Conservation (phyloP, 805 yeast genomes). For the Saccharomycopsis capsularis region DNA sequence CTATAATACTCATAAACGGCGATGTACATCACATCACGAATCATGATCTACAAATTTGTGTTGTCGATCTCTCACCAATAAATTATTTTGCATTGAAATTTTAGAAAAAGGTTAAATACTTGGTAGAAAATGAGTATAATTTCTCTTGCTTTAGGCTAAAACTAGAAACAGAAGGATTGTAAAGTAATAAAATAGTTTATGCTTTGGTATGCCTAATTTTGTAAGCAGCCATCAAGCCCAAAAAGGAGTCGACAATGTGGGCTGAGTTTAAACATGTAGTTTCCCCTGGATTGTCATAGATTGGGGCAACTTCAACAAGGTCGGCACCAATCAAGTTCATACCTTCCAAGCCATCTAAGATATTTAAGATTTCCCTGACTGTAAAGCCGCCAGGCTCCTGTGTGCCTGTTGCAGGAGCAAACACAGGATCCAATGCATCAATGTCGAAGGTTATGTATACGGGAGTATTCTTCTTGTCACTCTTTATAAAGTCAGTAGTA, state of each 20-base stretch:
- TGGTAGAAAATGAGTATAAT: no score
- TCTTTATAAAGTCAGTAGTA: constrained; percentile 40
- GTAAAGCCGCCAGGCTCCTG: constrained; percentile 64
- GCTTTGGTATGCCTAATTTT: constrained; percentile 1
- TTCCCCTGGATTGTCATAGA: constrained; percentile 51
- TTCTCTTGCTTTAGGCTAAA: no score
- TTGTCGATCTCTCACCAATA: no score
- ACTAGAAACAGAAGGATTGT: no score
- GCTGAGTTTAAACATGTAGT: constrained; percentile 56
- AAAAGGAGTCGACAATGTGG: constrained; percentile 44
- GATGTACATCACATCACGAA: no score
- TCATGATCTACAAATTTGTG: no score
- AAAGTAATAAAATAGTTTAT: no score
- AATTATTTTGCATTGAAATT: no score
- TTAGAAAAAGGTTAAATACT: no score
- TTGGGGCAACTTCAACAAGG: constrained; percentile 62
- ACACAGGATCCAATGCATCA: constrained; percentile 57
- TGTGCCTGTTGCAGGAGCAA: constrained; percentile 66
- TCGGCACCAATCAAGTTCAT: constrained; percentile 60
- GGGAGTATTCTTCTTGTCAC: constrained; percentile 25
- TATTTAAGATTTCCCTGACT: constrained; percentile 47
- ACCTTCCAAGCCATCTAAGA: constrained; percentile 51
- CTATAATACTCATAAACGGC: no score
- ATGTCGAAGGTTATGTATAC: constrained; percentile 43
- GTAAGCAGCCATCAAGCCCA: constrained; percentile 36